phyloP scores from a whole-genome alignment of 306 rosid genomes.

The Adenanthera pavonina region DNA sequence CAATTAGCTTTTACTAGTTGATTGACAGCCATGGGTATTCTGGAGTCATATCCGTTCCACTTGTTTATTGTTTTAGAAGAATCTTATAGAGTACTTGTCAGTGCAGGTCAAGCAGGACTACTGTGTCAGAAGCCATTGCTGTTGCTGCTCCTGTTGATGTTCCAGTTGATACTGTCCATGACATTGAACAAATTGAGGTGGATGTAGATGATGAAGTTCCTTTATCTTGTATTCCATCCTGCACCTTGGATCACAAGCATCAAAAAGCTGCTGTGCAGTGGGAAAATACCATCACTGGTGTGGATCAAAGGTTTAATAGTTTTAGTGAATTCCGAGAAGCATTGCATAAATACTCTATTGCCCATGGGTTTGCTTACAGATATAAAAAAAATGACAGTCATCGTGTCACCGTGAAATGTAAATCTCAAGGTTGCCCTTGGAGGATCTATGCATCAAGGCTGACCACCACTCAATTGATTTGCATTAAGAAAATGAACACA shows the following conservation, averaged over 20 bases:
- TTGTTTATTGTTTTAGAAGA: constrained; percentile 23
- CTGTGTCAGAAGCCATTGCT: constrained; percentile 86
- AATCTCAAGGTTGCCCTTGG: constrained; percentile 95
- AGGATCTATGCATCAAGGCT: constrained; percentile 92
- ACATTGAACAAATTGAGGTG: constrained; percentile 47
- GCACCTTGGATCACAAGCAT: constrained; percentile 58
- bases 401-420: constrained; percentile 95
- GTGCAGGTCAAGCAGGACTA: constrained; percentile 93
- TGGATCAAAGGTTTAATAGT: constrained; percentile 92
- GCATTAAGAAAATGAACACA: constrained; percentile 86
- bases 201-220: constrained; percentile 55
- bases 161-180: constrained; percentile 45
- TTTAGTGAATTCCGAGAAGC: constrained; percentile 94
- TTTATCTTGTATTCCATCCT: constrained; percentile 46
- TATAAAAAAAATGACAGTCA: constrained; percentile 95
- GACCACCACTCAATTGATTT: constrained; percentile 88
- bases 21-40: constrained; percentile 17
- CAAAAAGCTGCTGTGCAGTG: constrained; percentile 89
- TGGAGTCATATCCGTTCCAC: constrained; percentile 21
- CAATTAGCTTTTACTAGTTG: constrained; percentile 24
- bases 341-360: constrained; percentile 92
- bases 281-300: constrained; percentile 97
- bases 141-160: constrained; percentile 53
- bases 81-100: constrained; percentile 35
- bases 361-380: constrained; percentile 89